Conservation (phyloP, 2,329 filamentous ascomycete genomes). For the Cercospora beticola region DNA sequence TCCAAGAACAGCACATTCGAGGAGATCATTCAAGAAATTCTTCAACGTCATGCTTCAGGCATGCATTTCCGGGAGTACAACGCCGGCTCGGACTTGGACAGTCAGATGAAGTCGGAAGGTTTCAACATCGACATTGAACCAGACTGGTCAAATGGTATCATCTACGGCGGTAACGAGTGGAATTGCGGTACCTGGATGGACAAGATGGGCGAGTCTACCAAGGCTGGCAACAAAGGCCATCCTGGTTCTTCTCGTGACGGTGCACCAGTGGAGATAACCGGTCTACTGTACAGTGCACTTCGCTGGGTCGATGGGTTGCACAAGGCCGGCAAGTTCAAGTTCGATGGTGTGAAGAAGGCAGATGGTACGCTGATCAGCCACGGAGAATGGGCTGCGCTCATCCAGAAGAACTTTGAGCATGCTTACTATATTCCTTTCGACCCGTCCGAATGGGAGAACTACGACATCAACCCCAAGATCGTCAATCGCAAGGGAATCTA, state of each 20-base stretch:
- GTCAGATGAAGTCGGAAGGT: slow-evolving; percentile 87
- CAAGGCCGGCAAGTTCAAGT: slow-evolving; percentile 67
- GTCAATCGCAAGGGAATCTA: slow-evolving; percentile 94
- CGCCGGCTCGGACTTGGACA: slow-evolving; percentile 81
- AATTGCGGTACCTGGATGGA: slow-evolving; percentile 99
- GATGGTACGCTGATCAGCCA: slow-evolving; percentile 62
- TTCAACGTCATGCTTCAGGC: slow-evolving; percentile 87
- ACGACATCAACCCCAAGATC: slow-evolving; percentile 76
- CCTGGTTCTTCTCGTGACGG: slow-evolving; percentile 97
- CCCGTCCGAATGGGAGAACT: slow-evolving; percentile 67
- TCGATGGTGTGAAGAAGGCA: slow-evolving; percentile 64
- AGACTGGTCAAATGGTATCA: slow-evolving; percentile 86
- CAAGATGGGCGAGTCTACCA: slow-evolving; percentile 98
- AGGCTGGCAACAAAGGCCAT: slow-evolving; percentile 85
- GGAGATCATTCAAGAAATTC: slow-evolving; percentile 87
- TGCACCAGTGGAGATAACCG: slow-evolving; percentile 91
- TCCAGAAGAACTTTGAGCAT: slow-evolving; percentile 85
- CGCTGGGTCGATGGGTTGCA: slow-evolving; percentile 73
- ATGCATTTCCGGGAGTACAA: slow-evolving; percentile 94
- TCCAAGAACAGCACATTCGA: slow-evolving; percentile 78
- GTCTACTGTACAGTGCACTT: slow-evolving; percentile 85
- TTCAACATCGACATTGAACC: slow-evolving; percentile 90
- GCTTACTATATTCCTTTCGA: slow-evolving; percentile 83
- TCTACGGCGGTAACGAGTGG: slow-evolving; percentile 89
- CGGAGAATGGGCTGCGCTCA: slow-evolving; percentile 72